These are phyloP conservation scores for Silene conica DNA, from an alignment of 148 eudicot genomes.

Conservation along the genomic window DNA sequence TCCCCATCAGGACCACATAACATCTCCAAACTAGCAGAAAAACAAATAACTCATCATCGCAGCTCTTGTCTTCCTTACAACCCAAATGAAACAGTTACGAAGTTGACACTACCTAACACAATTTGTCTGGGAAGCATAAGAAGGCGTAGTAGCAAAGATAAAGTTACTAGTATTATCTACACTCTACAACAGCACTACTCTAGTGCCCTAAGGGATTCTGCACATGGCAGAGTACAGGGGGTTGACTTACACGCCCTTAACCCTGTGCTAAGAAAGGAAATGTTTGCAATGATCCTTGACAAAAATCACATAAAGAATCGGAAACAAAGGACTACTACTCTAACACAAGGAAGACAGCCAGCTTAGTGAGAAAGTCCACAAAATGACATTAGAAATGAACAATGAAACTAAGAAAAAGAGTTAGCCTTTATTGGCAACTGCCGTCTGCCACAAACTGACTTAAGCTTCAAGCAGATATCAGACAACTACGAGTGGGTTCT, in stretches of 20 bases:
- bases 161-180: background rate
- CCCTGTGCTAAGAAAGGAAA: background rate
- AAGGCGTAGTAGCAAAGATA: background rate
- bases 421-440: no score
- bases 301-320: background rate
- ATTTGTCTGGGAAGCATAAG: background rate
- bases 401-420: no score
- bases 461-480: constrained; percentile 1
- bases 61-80: background rate
- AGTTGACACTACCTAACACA: constrained; percentile 5
- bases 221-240: background rate
- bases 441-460: background rate
- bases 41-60: constrained; percentile 10
- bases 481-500: background rate
- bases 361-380: background rate
- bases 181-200: background rate
- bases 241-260: background rate
- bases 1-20: constrained; percentile 95
- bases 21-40: constrained; percentile 66
- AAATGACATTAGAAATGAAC: no score
- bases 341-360: background rate
- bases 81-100: constrained; percentile 4
- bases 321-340: background rate
- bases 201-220: background rate
- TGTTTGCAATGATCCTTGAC: background rate